A percentile compares a stretch with the other conserved stretches of the same genome.
Evolutionary conservation across 2,329 filamentous ascomycete species (phyloP).

Genomic region (Chrysoporthe cubensis): DNA sequence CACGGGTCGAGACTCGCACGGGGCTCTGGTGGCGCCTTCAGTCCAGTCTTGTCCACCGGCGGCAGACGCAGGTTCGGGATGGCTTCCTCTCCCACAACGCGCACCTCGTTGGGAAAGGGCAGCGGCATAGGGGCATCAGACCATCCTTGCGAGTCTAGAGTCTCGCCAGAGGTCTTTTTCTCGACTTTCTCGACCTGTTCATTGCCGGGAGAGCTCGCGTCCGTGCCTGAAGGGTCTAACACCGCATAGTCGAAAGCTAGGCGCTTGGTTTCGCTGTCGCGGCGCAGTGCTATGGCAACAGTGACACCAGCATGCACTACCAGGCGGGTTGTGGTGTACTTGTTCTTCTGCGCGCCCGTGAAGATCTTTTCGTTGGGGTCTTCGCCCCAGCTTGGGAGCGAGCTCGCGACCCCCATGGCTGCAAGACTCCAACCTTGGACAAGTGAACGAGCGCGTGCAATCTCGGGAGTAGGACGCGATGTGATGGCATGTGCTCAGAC

Average conservation of each 20-base stretch:
- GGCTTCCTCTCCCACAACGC: not conserved
- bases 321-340: not conserved
- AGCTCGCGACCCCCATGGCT: not conserved
- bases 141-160: not conserved
- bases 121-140: not conserved
- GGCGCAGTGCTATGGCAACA: not conserved
- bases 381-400: not conserved
- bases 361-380: constrained; percentile 1
- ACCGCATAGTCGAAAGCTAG: not conserved
- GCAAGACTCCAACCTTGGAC: not conserved
- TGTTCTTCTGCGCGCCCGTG: not conserved
- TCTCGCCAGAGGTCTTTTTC: not conserved
- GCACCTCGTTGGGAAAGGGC: not conserved
- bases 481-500: no score
- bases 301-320: not conserved
- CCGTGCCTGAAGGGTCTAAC: not conserved
- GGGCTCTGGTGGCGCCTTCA: not conserved
- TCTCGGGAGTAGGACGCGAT: not conserved
- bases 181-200: not conserved
- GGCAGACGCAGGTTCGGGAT: not conserved
- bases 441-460: not conserved
- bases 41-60: not conserved
- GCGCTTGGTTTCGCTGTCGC: not conserved
- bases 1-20: not conserved
- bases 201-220: not conserved